Evolutionary conservation across 805 yeast species (phyloP).

Genomic region (Cyberlindnera misumaiensis): DNA sequence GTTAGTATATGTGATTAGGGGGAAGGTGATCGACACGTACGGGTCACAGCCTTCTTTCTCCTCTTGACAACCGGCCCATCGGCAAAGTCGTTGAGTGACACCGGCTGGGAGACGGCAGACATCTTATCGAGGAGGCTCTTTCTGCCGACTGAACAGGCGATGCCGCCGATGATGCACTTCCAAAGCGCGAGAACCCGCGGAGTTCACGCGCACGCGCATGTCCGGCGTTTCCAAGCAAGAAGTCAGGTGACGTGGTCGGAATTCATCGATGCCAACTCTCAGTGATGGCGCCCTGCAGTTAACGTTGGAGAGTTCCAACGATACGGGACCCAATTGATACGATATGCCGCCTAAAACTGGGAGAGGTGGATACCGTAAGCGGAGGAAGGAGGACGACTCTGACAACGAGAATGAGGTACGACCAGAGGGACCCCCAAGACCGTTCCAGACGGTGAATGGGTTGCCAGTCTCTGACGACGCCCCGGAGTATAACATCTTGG

Average conservation of each 20-base stretch:
- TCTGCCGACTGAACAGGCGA: too few relatives aligned
- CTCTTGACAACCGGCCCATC: slow-evolving; percentile 3
- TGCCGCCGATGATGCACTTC: too few relatives aligned
- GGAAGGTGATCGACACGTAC: slow-evolving; percentile 1
- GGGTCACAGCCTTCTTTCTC: slow-evolving; percentile 3
- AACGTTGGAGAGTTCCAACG: too few relatives aligned
- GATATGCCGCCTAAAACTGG: slow-evolving; percentile 20
- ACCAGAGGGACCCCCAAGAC: slow-evolving; percentile 31
- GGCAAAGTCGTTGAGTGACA: slow-evolving; percentile 13
- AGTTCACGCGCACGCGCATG: not conserved
- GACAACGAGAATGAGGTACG: slow-evolving; percentile 23
- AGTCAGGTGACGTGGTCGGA: not conserved
- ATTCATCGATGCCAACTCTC: not conserved
- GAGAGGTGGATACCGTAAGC: slow-evolving; percentile 13
- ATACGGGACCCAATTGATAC: not conserved
- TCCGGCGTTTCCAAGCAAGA: not conserved
- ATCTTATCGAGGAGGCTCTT: too few relatives aligned
- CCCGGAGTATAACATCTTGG: slow-evolving; percentile 60
- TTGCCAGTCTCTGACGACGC: slow-evolving; percentile 59
- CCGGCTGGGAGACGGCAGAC: not conserved
- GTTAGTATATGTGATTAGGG: not conserved
- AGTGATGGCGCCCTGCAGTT: not conserved
- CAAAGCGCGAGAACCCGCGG: too few relatives aligned
- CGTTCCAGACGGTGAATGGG: slow-evolving; percentile 53
- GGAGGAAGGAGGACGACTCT: slow-evolving; percentile 14